Evolutionary conservation across 768 basidiomycete species (phyloP).

Genomic region (Galerina marginata): DNA sequence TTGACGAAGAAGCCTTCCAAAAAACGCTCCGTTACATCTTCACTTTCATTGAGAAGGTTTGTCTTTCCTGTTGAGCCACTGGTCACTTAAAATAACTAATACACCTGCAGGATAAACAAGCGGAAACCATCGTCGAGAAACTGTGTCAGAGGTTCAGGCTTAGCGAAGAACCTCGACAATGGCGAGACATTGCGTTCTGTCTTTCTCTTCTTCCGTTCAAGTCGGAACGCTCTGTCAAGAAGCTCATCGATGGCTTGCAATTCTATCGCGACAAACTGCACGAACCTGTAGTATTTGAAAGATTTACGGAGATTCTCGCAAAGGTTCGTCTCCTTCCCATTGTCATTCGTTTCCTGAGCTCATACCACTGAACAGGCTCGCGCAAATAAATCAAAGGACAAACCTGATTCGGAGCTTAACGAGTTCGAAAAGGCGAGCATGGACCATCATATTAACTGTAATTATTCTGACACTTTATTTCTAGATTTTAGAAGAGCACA

Average conservation of each 20-base stretch:
- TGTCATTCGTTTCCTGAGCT: not conserved
- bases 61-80: constrained; percentile 19
- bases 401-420: constrained; percentile 91
- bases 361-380: constrained; percentile 59
- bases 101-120: constrained; percentile 88
- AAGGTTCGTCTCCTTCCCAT: constrained; percentile 57
- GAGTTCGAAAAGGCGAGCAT: constrained; percentile 85
- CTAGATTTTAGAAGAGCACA: constrained; percentile 85
- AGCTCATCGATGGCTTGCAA: constrained; percentile 89
- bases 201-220: constrained; percentile 95
- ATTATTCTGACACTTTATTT: not conserved
- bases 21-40: constrained; percentile 96
- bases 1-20: constrained; percentile 92
- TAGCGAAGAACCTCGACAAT: constrained; percentile 88
- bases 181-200: constrained; percentile 97
- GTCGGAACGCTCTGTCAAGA: constrained; percentile 95
- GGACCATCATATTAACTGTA: too few relatives aligned
- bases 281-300: constrained; percentile 78
- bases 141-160: constrained; percentile 94
- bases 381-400: constrained; percentile 89
- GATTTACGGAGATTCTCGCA: constrained; percentile 88
- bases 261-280: constrained; percentile 97
- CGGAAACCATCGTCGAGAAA: constrained; percentile 96
- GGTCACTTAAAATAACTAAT: not conserved
- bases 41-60: constrained; percentile 93